Base-by-base conservation (phyloP, 352 stramenopile species). In the Phytopythium ostracodes region DNA sequence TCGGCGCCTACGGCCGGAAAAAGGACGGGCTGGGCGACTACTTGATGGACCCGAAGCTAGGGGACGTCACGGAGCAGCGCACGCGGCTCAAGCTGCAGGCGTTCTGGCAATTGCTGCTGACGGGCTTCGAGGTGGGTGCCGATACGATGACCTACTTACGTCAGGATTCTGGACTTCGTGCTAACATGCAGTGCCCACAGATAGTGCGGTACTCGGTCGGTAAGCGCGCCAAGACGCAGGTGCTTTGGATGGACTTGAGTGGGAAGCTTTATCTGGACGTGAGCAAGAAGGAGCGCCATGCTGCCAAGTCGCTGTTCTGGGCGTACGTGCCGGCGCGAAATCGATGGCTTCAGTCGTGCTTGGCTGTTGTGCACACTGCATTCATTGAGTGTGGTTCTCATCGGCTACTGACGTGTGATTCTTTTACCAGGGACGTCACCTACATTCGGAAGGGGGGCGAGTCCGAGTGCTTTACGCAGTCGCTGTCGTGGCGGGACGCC, bases 51-150 rank as follows among this genome's bases (percentile, higher is more conserved):
- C 62, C 49, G 10, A 59, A 59, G 35, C 51, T 60, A 0, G 56
- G 75, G 31, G 64, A 73, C 15, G 66, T 64, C 17, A 70, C 70
- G 46, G 74, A 84, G 14, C 54, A 56, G 12, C 66, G 72, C n/a
- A 62, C 54, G 0, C 68, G 71, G 1, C 68, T 81, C 24, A 79
- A 79, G 44, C 66, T 84, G 0, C 65, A 78, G n/a, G 77, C 75
- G 4, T 78, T 87, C 47, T 84, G 77, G 77, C 77, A 87, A 55
- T 52, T 87, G 27, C 57, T 87, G 5, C 29, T 83, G 22, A 87
- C 77, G 1, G 77, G 77, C 4, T 87, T 87, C 56, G 77, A 87
- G 63, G 72, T 72, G 56, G 17, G 18, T 5, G 4, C 7, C 25
- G 17, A 15, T 18, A n/a, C n/a, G n/a, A n/a, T n/a, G n/a, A n/a